A percentile compares a stretch with the other conserved stretches of the same genome.
Evolutionary conservation across 352 stramenopile species (phyloP).

Genomic region (Peronosclerospora sorghi): DNA sequence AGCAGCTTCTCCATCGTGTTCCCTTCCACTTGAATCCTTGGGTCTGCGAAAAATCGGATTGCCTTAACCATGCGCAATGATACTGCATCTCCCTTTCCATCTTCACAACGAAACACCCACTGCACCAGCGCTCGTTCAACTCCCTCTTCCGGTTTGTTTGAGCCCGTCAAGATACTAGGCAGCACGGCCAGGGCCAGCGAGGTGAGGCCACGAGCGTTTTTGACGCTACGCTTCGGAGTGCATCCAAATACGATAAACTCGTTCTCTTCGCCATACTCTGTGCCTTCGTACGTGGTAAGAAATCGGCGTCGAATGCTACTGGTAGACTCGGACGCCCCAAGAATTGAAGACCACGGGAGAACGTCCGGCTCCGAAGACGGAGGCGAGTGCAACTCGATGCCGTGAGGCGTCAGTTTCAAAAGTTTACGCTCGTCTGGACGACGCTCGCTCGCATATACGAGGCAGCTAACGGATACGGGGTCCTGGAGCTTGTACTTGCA

Average conservation of each 20-base stretch:
- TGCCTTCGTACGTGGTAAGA: conserved; percentile 13
- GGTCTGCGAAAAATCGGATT: conserved; percentile 39
- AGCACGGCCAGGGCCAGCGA: conserved; percentile 20
- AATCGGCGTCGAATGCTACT: conserved; percentile 12
- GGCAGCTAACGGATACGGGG: conserved; percentile 20
- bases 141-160: conserved; percentile 7
- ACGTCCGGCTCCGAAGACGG: conserved; percentile 11
- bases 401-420: conserved; percentile 20
- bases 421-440: conserved; percentile 18
- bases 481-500: conserved; percentile 15
- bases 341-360: conserved; percentile 31
- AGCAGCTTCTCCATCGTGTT: conserved; percentile 20
- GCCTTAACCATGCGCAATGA: conserved; percentile 24
- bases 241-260: conserved; percentile 32
- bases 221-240: conserved; percentile 8
- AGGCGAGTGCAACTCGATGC: conserved; percentile 23
- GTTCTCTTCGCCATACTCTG: conserved; percentile 10
- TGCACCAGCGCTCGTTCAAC: conserved; percentile 25
- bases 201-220: conserved; percentile 10
- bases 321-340: conserved; percentile 30
- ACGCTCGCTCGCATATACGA: conserved; percentile 15
- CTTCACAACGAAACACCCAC: conserved; percentile 36
- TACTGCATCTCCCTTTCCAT: conserved; percentile 16
- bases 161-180: conserved; percentile 6
- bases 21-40: conserved; percentile 23